Conservation (phyloP, 1,139 yeast genomes). For the Kazachstania sp. region DNA sequence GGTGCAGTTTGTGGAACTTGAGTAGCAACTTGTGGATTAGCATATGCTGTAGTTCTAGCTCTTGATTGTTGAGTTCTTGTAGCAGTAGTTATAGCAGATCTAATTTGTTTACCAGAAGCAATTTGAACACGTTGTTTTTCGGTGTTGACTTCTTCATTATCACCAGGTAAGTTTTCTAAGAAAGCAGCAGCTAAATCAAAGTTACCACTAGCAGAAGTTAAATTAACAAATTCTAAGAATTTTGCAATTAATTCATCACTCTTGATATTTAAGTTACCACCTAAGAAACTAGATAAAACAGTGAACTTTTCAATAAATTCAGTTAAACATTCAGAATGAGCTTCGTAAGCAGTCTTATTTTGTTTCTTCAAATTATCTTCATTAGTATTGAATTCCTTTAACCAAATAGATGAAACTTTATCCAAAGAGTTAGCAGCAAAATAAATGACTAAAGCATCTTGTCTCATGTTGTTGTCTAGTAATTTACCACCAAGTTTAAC, state of each 20-base stretch:
- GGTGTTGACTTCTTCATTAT: constrained; percentile 45
- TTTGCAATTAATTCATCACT: constrained; percentile 33
- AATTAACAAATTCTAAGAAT: constrained; percentile 60
- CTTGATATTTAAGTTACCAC: constrained; percentile 32
- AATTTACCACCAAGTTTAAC: constrained; percentile 69
- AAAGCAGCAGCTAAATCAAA: constrained; percentile 72
- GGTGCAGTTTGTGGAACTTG: constrained; percentile 9
- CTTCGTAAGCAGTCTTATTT: constrained; percentile 51
- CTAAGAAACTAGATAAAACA: constrained; percentile 56
- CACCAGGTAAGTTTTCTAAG: constrained; percentile 62
- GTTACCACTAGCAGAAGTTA: constrained; percentile 76
- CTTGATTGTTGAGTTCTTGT: constrained; percentile 6
- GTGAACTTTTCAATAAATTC: constrained; percentile 78
- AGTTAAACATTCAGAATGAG: constrained; percentile 74
- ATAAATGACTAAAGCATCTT: constrained; percentile 69
- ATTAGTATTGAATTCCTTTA: constrained; percentile 54
- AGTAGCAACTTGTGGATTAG: neutral
- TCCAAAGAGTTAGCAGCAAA: constrained; percentile 77
- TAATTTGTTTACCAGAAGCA: constrained; percentile 38
- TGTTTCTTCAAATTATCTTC: constrained; percentile 45
- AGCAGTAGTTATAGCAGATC: constrained; percentile 8
- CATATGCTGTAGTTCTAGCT: constrained; percentile 6
- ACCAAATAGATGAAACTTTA: constrained; percentile 76
- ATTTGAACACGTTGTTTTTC: constrained; percentile 74
- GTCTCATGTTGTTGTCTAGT: constrained; percentile 44